Evolutionary conservation across 257 asterid species (phyloP).

Genomic region (Solanum appendiculatum): DNA sequence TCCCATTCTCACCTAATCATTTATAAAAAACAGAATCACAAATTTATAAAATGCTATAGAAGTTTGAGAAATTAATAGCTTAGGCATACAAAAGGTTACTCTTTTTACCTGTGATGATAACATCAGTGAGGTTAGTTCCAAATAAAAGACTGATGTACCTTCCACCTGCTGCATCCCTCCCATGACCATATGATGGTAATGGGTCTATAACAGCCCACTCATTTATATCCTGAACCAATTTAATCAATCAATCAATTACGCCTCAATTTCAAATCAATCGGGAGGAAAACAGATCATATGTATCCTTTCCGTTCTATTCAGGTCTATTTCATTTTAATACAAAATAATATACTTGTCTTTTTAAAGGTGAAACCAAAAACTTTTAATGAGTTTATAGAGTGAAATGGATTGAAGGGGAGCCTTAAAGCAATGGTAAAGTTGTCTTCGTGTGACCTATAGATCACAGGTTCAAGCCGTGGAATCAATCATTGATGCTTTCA

Average conservation of each 20-base stretch:
- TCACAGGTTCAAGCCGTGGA: not conserved
- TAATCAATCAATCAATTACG: not conserved
- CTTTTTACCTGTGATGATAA: conserved; percentile 45
- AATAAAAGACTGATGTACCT: conserved; percentile 55
- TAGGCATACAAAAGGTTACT: not conserved
- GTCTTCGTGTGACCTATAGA: not conserved
- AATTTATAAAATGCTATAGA: not conserved
- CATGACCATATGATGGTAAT: conserved; percentile 71
- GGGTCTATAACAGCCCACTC: conserved; percentile 49
- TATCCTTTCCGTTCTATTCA: not conserved
- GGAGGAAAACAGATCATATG: not conserved
- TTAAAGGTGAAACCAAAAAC: not conserved
- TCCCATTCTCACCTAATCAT: conserved; percentile 62
- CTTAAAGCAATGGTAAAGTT: not conserved
- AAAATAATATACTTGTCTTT: not conserved
- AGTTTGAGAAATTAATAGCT: not conserved
- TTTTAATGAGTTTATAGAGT: not conserved
- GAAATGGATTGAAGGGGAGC: not conserved
- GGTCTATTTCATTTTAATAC: not conserved
- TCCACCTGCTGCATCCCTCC: conserved; percentile 59
- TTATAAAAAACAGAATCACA: not conserved
- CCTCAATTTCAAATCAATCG: not conserved
- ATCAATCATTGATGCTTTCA: not conserved
- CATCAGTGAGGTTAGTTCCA: conserved; percentile 49
- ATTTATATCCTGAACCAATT: conserved; percentile 4